Evolutionary conservation across 2,329 filamentous ascomycete species (phyloP).

Genomic region (Juglanconis oblonga): DNA sequence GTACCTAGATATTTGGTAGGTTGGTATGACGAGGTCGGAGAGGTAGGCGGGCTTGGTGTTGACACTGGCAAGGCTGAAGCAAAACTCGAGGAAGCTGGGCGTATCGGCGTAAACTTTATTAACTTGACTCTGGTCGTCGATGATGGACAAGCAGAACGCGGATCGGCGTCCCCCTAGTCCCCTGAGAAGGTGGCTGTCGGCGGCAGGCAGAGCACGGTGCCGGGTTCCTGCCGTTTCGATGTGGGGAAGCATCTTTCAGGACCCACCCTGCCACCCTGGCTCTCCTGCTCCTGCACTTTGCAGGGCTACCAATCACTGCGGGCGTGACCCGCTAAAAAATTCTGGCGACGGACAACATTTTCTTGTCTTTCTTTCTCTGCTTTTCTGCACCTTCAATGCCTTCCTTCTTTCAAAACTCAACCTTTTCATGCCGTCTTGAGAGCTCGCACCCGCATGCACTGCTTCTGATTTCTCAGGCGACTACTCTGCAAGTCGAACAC

Average conservation of each 20-base stretch:
- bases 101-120: too few species aligned
- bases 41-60: too few species aligned
- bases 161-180: too few species aligned
- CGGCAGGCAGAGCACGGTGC: too few species aligned
- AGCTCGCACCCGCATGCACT: background rate
- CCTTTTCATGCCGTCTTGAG: background rate
- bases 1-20: background rate
- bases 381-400: background rate
- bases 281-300: slow-evolving; percentile 1
- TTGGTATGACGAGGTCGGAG: too few species aligned
- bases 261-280: background rate
- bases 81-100: too few species aligned
- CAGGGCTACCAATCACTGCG: slow-evolving; percentile 1
- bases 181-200: too few species aligned
- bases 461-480: background rate
- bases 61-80: too few species aligned
- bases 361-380: background rate
- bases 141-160: too few species aligned
- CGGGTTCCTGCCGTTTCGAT: background rate
- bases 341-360: background rate
- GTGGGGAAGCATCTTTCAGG: background rate
- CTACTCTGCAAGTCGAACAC: background rate
- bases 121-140: too few species aligned
- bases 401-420: background rate
- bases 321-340: slow-evolving; percentile 15